phyloP scores from a whole-genome alignment of 1,284 basidiomycete genomes.

The Malassezia furfur region DNA sequence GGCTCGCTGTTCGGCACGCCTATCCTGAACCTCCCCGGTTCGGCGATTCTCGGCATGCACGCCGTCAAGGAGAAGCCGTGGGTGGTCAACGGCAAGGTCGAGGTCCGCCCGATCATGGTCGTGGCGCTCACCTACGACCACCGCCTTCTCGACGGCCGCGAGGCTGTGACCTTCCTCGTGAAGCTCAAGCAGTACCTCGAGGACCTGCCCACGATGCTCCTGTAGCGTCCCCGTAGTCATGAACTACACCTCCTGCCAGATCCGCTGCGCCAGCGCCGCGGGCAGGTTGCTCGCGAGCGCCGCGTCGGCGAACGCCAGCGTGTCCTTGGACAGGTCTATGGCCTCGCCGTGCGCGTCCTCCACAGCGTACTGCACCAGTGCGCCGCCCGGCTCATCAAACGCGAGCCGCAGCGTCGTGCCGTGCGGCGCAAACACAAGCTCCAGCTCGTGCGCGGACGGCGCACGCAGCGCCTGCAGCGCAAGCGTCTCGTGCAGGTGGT shows the following conservation, averaged over 20 bases:
- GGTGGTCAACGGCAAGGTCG: constrained; percentile 59
- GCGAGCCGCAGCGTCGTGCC: not conserved
- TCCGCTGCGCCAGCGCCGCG: constrained; percentile 9
- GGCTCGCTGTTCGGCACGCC: constrained; percentile 93
- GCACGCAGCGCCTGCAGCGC: constrained; percentile 5
- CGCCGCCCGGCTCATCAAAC: constrained; percentile 14
- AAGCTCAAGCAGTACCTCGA: constrained; percentile 50
- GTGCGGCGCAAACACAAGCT: not conserved
- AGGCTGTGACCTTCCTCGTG: constrained; percentile 96
- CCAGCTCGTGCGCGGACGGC: constrained; percentile 4
- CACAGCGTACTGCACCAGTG: not conserved
- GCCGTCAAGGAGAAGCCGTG: constrained; percentile 87
- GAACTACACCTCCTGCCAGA: constrained; percentile 8
- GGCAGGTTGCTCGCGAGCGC: constrained; percentile 10
- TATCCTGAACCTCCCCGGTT: constrained; percentile 83
- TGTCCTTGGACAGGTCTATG: not conserved
- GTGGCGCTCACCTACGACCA: constrained; percentile 80
- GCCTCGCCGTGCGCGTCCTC: constrained; percentile 1
- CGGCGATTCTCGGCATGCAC: constrained; percentile 93
- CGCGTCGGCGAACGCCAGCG: not conserved
- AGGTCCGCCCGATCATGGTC: constrained; percentile 92
- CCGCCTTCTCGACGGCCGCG: constrained; percentile 84
- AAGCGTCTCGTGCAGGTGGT: constrained; percentile 10
- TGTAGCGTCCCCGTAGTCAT: constrained; percentile 14
- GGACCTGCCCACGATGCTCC: constrained; percentile 44